A percentile compares a stretch with the other conserved stretches of the same genome.
Evolutionary conservation across 371 early-diverging fungal genomes (phyloP).

Genomic region (Apophysomyces sp.): DNA sequence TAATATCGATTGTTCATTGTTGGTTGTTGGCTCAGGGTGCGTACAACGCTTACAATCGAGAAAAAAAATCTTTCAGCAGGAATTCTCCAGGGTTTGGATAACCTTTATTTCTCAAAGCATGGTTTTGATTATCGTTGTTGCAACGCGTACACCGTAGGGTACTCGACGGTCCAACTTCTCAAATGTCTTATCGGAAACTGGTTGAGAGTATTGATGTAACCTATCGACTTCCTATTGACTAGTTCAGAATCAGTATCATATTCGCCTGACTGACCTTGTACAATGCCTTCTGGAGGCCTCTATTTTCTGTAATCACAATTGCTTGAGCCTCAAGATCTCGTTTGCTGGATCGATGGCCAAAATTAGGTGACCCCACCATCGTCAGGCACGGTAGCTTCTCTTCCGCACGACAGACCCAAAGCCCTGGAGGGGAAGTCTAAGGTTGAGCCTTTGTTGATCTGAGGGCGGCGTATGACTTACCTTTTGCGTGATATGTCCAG

Average conservation of each 20-base stretch:
- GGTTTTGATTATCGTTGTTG: constrained; percentile 46
- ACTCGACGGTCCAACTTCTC: constrained; percentile 38
- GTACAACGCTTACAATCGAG: no score
- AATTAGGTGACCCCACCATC: constrained; percentile 92
- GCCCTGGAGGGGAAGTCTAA: constrained; percentile 26
- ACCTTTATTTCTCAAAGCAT: constrained; percentile 38
- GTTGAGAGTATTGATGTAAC: constrained; percentile 34
- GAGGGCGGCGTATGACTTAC: constrained; percentile 38
- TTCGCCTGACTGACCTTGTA: constrained; percentile 48
- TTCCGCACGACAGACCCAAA: constrained; percentile 53
- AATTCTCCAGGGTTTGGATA: neutral
- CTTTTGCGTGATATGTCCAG: constrained; percentile 96
- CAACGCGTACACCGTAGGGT: constrained; percentile 47
- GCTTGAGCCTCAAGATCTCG: constrained; percentile 91
- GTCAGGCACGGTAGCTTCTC: constrained; percentile 60
- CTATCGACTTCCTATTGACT: constrained; percentile 41
- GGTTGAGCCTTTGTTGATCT: neutral
- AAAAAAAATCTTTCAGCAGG: no score
- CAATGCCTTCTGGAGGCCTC: constrained; percentile 53
- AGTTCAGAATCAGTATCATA: neutral
- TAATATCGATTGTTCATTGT: neutral
- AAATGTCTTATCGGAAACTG: constrained; percentile 41
- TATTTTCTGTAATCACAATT: constrained; percentile 65
- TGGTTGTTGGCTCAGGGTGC: neutral
- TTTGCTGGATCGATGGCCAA: constrained; percentile 84